Evolutionary conservation across 768 basidiomycete species (phyloP).

Genomic region (Collybiopsis luxurians): DNA sequence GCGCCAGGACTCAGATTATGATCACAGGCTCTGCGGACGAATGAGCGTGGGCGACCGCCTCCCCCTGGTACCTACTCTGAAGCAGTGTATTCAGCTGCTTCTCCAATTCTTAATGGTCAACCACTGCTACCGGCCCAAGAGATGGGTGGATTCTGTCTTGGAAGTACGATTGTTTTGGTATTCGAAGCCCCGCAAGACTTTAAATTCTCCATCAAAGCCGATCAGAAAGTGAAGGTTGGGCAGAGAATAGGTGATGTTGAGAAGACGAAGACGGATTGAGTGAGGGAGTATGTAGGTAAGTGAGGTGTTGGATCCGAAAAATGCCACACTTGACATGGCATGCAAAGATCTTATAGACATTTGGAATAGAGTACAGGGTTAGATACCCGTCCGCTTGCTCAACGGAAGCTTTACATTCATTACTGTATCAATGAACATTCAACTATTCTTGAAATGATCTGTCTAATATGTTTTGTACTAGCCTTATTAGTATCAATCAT

Average conservation of each 20-base stretch:
- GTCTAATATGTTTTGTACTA: no score
- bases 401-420: not conserved
- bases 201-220: constrained; percentile 70
- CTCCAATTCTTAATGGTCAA: constrained; percentile 80
- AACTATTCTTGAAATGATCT: no score
- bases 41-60: constrained; percentile 68
- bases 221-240: constrained; percentile 87
- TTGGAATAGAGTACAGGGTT: not conserved
- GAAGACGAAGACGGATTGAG: constrained; percentile 7
- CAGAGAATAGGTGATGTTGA: constrained; percentile 68
- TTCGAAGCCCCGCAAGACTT: constrained; percentile 92
- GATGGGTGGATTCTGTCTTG: constrained; percentile 96
- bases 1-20: not conserved
- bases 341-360: not conserved
- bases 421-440: no score
- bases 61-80: constrained; percentile 89
- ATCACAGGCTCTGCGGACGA: constrained; percentile 78
- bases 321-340: not conserved
- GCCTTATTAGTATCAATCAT: no score
- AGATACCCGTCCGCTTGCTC: not conserved
- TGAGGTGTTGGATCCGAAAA: not conserved
- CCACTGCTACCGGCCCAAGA: constrained; percentile 87
- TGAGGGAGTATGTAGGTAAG: no score
- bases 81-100: constrained; percentile 87
- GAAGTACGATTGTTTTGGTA: constrained; percentile 94